These are phyloP conservation scores for Ophiocordyceps sinensis DNA, from an alignment of 2,329 filamentous ascomycete genomes.

Conservation along the genomic window DNA sequence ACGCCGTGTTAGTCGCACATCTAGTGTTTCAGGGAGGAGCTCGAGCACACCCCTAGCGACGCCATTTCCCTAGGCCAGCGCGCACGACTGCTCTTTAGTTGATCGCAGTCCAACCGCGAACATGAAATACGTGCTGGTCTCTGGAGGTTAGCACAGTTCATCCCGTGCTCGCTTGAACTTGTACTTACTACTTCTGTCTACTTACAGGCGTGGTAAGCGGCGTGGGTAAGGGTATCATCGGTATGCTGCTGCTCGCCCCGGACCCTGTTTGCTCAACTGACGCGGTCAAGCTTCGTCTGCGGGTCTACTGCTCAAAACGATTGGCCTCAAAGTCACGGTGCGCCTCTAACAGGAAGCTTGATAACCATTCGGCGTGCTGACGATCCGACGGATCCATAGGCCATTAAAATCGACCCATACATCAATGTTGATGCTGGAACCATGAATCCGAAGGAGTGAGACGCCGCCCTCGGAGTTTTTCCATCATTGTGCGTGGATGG, in stretches of 20 bases:
- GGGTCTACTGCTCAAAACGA: constrained; percentile 32
- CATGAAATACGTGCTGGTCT: constrained; percentile 75
- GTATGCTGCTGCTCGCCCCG: neutral
- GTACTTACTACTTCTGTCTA: neutral
- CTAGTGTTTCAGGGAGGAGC: too few relatives aligned
- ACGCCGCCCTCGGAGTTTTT: neutral
- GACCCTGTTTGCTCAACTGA: neutral
- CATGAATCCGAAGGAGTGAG: constrained; percentile 17
- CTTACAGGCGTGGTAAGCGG: constrained; percentile 25
- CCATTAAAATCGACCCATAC: constrained; percentile 30
- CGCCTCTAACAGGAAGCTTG: neutral
- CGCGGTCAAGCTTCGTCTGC: constrained; percentile 45
- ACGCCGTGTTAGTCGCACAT: too few relatives aligned
- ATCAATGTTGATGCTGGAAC: constrained; percentile 23
- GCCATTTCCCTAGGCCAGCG: too few relatives aligned
- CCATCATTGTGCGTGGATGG: neutral
- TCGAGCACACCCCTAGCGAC: too few relatives aligned
- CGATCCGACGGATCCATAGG: neutral
- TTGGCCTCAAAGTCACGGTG: constrained; percentile 11
- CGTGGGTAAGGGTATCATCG: constrained; percentile 29
- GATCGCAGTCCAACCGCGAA: constrained; percentile 14
- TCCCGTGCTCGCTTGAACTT: constrained; percentile 12
- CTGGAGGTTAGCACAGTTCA: constrained; percentile 41
- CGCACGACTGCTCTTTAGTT: neutral
- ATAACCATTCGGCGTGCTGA: neutral